Percentiles rank a stretch among this genome's conserved stretches.
These are phyloP conservation scores for Scytalidium lignicola DNA, from an alignment of 2,329 filamentous ascomycete species.

Conservation along the genomic window DNA sequence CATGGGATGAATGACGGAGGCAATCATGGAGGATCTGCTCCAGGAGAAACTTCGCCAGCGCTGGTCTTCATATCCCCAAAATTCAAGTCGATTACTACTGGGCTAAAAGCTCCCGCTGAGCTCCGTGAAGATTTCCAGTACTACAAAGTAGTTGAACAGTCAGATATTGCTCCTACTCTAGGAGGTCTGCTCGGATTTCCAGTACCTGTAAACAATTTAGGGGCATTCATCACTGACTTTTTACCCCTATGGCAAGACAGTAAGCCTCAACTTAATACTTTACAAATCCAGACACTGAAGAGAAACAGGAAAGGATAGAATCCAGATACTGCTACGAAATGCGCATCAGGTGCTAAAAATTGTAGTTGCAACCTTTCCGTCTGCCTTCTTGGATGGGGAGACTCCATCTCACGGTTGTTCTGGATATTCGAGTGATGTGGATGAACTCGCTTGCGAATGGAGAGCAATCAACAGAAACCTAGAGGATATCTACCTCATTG, in stretches of 20 bases:
- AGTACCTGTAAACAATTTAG: constrained; percentile 82
- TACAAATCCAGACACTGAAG: constrained; percentile 10
- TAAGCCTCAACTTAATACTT: constrained; percentile 30
- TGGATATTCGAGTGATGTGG: constrained; percentile 30
- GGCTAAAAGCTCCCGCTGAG: constrained; percentile 46
- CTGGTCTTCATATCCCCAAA: constrained; percentile 88
- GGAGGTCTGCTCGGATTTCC: constrained; percentile 84
- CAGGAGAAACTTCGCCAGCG: constrained; percentile 90
- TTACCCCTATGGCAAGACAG: constrained; percentile 68
- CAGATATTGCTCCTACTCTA: constrained; percentile 85
- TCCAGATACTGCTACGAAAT: constrained; percentile 71
- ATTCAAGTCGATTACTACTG: constrained; percentile 51
- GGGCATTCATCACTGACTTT: constrained; percentile 77
- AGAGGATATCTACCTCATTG: constrained; percentile 10
- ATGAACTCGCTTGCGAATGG: constrained; percentile 68
- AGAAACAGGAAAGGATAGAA: constrained; percentile 43
- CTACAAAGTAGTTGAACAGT: constrained; percentile 84
- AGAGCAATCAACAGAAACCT: constrained; percentile 29
- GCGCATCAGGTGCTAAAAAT: constrained; percentile 75
- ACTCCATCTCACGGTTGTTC: constrained; percentile 20
- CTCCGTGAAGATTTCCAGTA: constrained; percentile 71
- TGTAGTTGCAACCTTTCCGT: constrained; percentile 66
- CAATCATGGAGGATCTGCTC: constrained; percentile 90
- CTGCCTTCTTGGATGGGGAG: constrained; percentile 40
- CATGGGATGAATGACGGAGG: constrained; percentile 99